Percentiles rank a stretch among this genome's conserved stretches.
phyloP scores from a whole-genome alignment of 108 stramenopile species.

The Parmales sp. region DNA sequence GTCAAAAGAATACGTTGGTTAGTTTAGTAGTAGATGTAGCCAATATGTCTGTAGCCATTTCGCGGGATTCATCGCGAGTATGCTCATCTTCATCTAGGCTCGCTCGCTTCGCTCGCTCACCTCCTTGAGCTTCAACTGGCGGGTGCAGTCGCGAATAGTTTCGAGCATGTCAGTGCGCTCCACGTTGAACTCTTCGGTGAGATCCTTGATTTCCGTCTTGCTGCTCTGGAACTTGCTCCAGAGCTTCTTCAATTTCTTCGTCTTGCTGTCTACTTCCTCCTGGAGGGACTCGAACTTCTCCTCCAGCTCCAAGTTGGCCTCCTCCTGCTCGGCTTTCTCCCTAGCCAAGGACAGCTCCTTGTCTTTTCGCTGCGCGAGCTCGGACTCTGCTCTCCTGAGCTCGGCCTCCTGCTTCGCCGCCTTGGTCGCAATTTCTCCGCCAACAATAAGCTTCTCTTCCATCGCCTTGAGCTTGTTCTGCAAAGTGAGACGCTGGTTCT shows the following conservation, averaged over 20 bases:
- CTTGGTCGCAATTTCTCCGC: conserved; percentile 73
- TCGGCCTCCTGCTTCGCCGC: conserved; percentile 73
- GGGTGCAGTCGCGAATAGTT: conserved; percentile 64
- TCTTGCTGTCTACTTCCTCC: conserved; percentile 67
- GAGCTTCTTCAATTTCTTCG: conserved; percentile 69
- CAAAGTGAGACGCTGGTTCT: conserved; percentile 48
- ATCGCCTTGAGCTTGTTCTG: conserved; percentile 58
- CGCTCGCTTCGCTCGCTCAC: no score
- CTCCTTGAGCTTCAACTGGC: conserved; percentile 79
- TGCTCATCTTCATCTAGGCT: no score
- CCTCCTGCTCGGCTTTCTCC: conserved; percentile 43
- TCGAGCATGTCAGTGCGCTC: conserved; percentile 74
- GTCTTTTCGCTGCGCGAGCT: conserved; percentile 50
- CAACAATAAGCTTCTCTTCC: conserved; percentile 71
- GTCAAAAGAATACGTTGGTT: no score
- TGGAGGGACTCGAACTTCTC: conserved; percentile 49
- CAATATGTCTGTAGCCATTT: no score
- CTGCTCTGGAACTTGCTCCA: conserved; percentile 65
- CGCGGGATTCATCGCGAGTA: no score
- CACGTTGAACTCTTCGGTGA: conserved; percentile 60
- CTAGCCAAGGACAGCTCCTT: conserved; percentile 53
- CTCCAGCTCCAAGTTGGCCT: conserved; percentile 49
- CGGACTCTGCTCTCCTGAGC: conserved; percentile 61
- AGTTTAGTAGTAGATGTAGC: no score
- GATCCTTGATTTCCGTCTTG: conserved; percentile 55